These are phyloP conservation scores for Penicillium steckii DNA, from an alignment of 495 filamentous ascomycete genomes.

Conservation along the genomic window DNA sequence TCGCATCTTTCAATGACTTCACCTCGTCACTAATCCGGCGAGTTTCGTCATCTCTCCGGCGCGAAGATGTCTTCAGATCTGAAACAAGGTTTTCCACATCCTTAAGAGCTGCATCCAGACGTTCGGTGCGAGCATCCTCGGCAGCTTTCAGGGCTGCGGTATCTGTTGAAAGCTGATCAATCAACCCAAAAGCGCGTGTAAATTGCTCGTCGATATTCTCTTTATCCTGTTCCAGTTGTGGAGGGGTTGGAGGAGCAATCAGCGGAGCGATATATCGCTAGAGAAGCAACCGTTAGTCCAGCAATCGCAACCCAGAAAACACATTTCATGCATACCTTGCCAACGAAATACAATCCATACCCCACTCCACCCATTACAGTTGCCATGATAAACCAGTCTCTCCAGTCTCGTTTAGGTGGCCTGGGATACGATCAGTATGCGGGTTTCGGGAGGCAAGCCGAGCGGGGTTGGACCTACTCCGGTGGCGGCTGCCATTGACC, in stretches of 20 bases:
- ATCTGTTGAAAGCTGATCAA: slow-evolving; percentile 89
- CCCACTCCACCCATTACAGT: slow-evolving; percentile 83
- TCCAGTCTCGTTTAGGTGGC: slow-evolving; percentile 83
- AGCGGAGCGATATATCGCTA: slow-evolving; percentile 88
- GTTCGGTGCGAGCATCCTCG: slow-evolving; percentile 80
- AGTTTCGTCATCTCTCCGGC: slow-evolving; percentile 79
- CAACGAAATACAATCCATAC: slow-evolving; percentile 82
- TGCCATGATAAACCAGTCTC: slow-evolving; percentile 98
- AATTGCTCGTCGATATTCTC: slow-evolving; percentile 87
- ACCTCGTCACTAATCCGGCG: slow-evolving; percentile 85
- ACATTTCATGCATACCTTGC: slow-evolving; percentile 58
- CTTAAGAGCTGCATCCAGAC: slow-evolving; percentile 75
- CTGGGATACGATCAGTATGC: slow-evolving; percentile 23
- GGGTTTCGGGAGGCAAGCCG: not conserved
- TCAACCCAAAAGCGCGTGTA: slow-evolving; percentile 81
- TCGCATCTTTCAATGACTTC: slow-evolving; percentile 71
- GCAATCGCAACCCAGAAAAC: not conserved
- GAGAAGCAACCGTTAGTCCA: slow-evolving; percentile 10
- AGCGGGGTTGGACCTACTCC: slow-evolving; percentile 41
- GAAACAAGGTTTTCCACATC: slow-evolving; percentile 81
- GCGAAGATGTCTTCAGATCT: slow-evolving; percentile 75
- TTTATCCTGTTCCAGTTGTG: slow-evolving; percentile 91
- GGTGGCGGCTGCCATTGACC: slow-evolving; percentile 70
- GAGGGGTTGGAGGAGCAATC: slow-evolving; percentile 89
- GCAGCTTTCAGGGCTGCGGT: slow-evolving; percentile 82